Conservation (phyloP, 345 rosid species). For the Hibiscus mutabilis region DNA sequence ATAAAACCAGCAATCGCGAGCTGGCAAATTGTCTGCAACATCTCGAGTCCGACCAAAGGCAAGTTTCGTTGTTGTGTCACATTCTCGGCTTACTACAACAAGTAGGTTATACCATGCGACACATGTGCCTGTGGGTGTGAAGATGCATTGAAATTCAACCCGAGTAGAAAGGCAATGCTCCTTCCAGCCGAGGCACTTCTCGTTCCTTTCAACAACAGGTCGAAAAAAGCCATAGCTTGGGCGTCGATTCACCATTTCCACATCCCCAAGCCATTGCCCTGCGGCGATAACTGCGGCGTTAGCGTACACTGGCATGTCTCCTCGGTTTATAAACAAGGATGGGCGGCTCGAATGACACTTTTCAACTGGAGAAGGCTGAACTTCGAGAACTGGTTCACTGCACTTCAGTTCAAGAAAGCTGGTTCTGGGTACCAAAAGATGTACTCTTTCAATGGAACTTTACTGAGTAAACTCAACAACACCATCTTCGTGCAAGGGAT, state of each 20-base stretch:
- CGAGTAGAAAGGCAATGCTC: conserved; percentile 31
- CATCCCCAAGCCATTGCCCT: conserved; percentile 30
- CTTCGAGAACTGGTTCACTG: conserved; percentile 35
- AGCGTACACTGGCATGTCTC: conserved; percentile 39
- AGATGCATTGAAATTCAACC: conserved; percentile 28
- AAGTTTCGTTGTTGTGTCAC: conserved; percentile 46
- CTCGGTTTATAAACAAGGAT: conserved; percentile 28
- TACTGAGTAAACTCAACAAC: conserved; percentile 11
- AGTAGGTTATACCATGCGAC: conserved; percentile 44
- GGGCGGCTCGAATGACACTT: conserved; percentile 35
- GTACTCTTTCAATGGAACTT: conserved; percentile 38
- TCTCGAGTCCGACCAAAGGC: conserved; percentile 21
- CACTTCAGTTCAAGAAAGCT: conserved; percentile 25
- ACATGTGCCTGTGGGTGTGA: conserved; percentile 49
- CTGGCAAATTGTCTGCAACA: conserved; percentile 59
- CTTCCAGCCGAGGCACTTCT: conserved; percentile 29
- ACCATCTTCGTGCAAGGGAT: conserved; percentile 32
- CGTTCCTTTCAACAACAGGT: conserved; percentile 42
- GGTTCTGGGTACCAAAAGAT: conserved; percentile 26
- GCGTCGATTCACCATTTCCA: conserved; percentile 12
- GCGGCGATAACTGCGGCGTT: conserved; percentile 39
- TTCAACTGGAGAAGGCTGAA: conserved; percentile 31
- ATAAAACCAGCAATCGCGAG: conserved; percentile 30
- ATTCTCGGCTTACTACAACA: conserved; percentile 50
- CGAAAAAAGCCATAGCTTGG: conserved; percentile 32